Evolutionary conservation across 208 protist species (phyloP), one percentile per base, ranked within the genome.

Genomic region (Leptomonas pyrrhocoris): DNA sequence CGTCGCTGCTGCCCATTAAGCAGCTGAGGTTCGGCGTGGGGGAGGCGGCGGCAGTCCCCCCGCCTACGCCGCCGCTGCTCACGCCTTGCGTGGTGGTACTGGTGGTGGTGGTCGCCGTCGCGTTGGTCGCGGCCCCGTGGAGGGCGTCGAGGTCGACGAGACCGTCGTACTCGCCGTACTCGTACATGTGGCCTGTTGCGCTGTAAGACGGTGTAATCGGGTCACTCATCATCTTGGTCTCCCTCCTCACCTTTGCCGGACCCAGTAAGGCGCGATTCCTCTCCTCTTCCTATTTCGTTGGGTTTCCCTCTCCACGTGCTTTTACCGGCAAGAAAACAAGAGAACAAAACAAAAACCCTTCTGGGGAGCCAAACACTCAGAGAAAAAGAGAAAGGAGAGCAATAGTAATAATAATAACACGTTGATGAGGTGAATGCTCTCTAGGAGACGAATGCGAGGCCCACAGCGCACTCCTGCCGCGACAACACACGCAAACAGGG

Each of bases 161-260:
- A n/a, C 70, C 70, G 25, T 69, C 63, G 63, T 76, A 76, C 46
- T 68, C 70, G 25, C 70, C 53, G 30, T 65, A 76, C 28, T 65
- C 46, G 48, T 76, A 76, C 45, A 51, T 59, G 23, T 57, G 43
- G 2, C 23, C 16, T 57, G n/a, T 8, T 31, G 28, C 57, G 48
- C 36, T 57, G 11, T 28, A 31, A 19, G 48, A 43, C 31, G 19
- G 61, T 0, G 46, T 57, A 12, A 67, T 46, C 9, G 61, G 61
- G 23, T 67, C 61, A 48, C 48, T 42, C 49, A 67, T 55, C 48
- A 57, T 67, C 34, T 70, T 70, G 23, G 15, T 36, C 43, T 43
- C 43, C 31, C 27, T 27, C 28, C 30, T 54, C 49, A 15, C 25
- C 5, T 15, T 25, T 30, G 18, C 49, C 21, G 3, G 23, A 11